Percentiles rank a stretch among this genome's conserved stretches.
Evolutionary conservation across 73 alveolate species (phyloP).

Genomic region (Paramecium tetraurelia): DNA sequence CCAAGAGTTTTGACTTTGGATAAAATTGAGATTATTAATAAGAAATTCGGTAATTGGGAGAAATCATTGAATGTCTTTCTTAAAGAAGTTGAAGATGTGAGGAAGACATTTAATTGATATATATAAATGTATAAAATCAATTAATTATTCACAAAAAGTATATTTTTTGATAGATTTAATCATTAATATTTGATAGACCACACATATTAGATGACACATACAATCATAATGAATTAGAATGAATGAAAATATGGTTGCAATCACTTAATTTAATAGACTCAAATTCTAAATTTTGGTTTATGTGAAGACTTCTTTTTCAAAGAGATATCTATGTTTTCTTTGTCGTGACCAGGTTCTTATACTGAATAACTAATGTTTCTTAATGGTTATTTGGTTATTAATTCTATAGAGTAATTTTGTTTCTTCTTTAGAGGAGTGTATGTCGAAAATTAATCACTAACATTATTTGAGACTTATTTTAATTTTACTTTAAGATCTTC

Average conservation of each 20-base stretch:
- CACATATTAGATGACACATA: neutral
- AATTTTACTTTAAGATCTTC: neutral
- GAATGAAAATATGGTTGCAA: neutral
- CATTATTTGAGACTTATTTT: neutral
- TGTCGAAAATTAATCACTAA: neutral
- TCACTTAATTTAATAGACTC: neutral
- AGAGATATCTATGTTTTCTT: neutral
- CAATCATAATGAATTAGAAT: neutral
- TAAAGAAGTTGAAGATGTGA: conserved; percentile 31
- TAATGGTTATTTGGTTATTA: neutral
- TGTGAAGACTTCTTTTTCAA: neutral
- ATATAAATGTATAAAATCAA: neutral
- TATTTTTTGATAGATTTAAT: neutral
- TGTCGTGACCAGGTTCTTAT: neutral
- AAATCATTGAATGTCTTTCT: conserved; percentile 5
- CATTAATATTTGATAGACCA: neutral
- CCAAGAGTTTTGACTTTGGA: conserved; percentile 55
- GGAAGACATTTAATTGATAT: conserved; percentile 37
- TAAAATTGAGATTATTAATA: conserved; percentile 48
- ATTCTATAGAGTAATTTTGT: neutral
- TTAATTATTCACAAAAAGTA: neutral
- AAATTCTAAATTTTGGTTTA: neutral
- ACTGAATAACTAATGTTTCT: neutral
- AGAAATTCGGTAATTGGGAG: conserved; percentile 54
- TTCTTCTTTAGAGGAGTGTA: neutral